Percentiles rank a stretch among this genome's conserved stretches.
Conservation (phyloP, 441 rosid genomes). For the Erodium texanum region DNA sequence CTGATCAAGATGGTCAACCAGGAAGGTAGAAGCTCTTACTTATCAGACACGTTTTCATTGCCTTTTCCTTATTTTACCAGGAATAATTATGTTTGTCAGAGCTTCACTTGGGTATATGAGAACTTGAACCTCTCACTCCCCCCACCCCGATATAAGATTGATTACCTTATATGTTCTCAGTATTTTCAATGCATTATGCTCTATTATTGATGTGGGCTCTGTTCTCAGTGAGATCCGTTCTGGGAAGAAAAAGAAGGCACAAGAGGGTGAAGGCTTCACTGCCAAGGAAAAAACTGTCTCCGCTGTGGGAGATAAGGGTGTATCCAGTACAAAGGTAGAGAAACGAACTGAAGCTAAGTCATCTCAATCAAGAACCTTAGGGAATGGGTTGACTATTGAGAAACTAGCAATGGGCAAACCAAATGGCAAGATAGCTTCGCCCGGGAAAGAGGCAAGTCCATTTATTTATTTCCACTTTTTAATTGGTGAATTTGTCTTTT, state of each 20-base stretch:
- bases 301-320: conserved; percentile 22
- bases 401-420: conserved; percentile 82
- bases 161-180: not conserved
- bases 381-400: conserved; percentile 78
- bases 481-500: not conserved
- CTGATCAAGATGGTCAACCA: conserved; percentile 41
- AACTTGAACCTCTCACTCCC: too few relatives aligned
- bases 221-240: conserved; percentile 28
- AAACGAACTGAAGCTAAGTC: conserved; percentile 36
- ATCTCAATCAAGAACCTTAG: conserved; percentile 54
- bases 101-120: not conserved
- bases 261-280: conserved; percentile 24
- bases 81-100: too few relatives aligned
- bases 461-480: conserved; percentile 11
- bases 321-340: too few relatives aligned
- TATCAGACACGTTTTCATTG: not conserved
- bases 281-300: conserved; percentile 19
- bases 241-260: conserved; percentile 45
- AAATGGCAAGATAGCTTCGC: conserved; percentile 72
- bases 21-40: conserved; percentile 38
- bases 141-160: too few relatives aligned
- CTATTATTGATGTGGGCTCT: not conserved
- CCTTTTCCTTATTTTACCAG: not conserved
- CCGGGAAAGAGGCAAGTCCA: conserved; percentile 48
- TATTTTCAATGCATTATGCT: too few relatives aligned